Conservation (phyloP, 1,284 basidiomycete genomes). For the Boletus albobrunnescens region DNA sequence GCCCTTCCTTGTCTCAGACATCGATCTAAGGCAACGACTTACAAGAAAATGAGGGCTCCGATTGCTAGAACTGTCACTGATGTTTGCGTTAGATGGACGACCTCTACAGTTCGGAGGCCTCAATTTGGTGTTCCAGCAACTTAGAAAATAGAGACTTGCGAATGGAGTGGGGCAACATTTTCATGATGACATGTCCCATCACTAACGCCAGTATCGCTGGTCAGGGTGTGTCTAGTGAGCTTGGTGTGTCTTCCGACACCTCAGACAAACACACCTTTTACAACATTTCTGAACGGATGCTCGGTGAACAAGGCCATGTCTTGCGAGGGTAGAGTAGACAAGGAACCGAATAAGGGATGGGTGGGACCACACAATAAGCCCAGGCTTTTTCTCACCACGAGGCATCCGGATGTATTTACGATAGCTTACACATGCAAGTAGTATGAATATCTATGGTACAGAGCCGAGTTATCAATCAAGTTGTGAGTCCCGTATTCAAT, state of each 20-base stretch:
- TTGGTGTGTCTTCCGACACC: neutral
- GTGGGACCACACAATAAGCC: constrained; percentile 24
- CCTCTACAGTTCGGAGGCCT: constrained; percentile 41
- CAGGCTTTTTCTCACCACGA: constrained; percentile 32
- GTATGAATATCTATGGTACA: constrained; percentile 11
- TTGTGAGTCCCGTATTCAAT: constrained; percentile 10
- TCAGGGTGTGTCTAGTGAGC: constrained; percentile 14
- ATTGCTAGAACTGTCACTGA: constrained; percentile 65
- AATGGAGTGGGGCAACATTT: constrained; percentile 38
- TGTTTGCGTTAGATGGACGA: constrained; percentile 67
- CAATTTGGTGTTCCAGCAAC: constrained; percentile 3
- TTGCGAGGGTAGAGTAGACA: constrained; percentile 13
- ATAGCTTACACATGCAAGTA: constrained; percentile 10
- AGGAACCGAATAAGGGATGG: constrained; percentile 18
- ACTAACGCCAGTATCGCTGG: constrained; percentile 31
- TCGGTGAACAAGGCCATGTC: constrained; percentile 33
- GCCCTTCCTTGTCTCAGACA: neutral
- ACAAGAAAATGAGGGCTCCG: constrained; percentile 60
- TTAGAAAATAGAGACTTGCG: constrained; percentile 34
- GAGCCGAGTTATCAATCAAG: constrained; percentile 2
- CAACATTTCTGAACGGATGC: constrained; percentile 32
- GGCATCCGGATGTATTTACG: constrained; percentile 17
- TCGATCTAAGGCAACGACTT: constrained; percentile 29
- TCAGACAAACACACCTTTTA: constrained; percentile 25
- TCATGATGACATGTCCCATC: constrained; percentile 34